phyloP scores from a whole-genome alignment of 148 eudicot species.

The Rhododendron simsii region DNA sequence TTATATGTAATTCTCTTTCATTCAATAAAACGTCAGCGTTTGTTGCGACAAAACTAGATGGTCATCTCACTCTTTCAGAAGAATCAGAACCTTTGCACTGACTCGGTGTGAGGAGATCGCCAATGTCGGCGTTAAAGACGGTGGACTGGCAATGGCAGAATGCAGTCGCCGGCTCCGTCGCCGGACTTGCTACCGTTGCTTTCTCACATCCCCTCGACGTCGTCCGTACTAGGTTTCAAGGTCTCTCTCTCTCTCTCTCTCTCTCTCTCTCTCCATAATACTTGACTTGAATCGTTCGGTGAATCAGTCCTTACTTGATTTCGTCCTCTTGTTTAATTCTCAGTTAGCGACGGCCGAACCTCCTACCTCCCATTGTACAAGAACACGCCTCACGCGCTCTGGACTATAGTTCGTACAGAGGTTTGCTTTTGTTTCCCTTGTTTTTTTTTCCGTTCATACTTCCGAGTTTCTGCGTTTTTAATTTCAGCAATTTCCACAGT shows the following conservation, averaged over 20 bases:
- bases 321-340: background rate
- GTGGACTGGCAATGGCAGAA: constrained; percentile 83
- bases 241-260: constrained; percentile 24
- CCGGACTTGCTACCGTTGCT: constrained; percentile 82
- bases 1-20: background rate
- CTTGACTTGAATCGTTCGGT: background rate
- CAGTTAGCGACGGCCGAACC: constrained; percentile 84
- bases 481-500: background rate
- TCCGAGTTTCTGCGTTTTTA: background rate
- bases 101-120: background rate
- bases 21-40: background rate
- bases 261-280: background rate
- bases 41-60: background rate
- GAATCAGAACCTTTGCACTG: background rate
- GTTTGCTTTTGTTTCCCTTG: constrained; percentile 20
- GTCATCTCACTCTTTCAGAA: background rate
- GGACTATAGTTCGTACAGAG: constrained; percentile 84
- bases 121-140: constrained; percentile 20
- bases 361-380: constrained; percentile 56
- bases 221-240: constrained; percentile 94
- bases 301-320: background rate
- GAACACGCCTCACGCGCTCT: constrained; percentile 88
- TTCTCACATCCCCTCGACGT: constrained; percentile 94
- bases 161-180: constrained; percentile 78
- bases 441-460: background rate